Base-by-base conservation (phyloP, 257 asterid species). In the Solanum chiquidenum region DNA sequence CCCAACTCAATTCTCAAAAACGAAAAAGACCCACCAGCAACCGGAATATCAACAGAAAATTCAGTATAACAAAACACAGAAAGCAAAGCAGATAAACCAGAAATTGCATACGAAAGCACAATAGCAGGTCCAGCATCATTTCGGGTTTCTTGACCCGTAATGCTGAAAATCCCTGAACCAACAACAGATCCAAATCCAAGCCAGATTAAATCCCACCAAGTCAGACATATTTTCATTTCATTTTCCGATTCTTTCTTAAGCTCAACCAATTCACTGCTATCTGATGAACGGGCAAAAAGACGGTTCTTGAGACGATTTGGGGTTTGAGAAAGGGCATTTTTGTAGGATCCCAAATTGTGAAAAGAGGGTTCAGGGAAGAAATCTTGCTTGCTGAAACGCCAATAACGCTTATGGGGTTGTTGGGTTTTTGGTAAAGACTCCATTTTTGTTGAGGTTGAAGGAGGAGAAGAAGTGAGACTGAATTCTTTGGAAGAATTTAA, bases 201-300 rank as follows among this genome's bases (percentile, higher is more conserved):
- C 99, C 99, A 97, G 5, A 95, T 83, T 10, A 97, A 92, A 91
- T 97, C 99, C 98, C 98, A 97, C 99, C 98, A 97, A 5, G 98
- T 95, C 23, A 97, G 94, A 90, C 98, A 95, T n/a, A 84, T 83
- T 84, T 90, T 91, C 98, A 97, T 93, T 64, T 93, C 93, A 71
- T 95, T 89, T 86, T 97, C 98, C 5, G 98, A 94, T 64, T 95
- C 95, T 40, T 91, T 92, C 89, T 91, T 92, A 86, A 92, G 89
- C 31, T 87, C 91, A 44, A 96, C 49, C 29, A 95, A 92, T 90
- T 97, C 99, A 5, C 68, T 76, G 68, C 90, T 74, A 14, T 97
- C 99, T 52, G 96, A 89, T 49, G 98, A 92, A 64, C 98, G 97
- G 74, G 90, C 90, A 40, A 95, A 86, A 34, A 97, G 82, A 64